These are phyloP conservation scores for Marasmius tenuissimus DNA, from an alignment of 1,284 basidiomycete genomes.

Conservation along the genomic window DNA sequence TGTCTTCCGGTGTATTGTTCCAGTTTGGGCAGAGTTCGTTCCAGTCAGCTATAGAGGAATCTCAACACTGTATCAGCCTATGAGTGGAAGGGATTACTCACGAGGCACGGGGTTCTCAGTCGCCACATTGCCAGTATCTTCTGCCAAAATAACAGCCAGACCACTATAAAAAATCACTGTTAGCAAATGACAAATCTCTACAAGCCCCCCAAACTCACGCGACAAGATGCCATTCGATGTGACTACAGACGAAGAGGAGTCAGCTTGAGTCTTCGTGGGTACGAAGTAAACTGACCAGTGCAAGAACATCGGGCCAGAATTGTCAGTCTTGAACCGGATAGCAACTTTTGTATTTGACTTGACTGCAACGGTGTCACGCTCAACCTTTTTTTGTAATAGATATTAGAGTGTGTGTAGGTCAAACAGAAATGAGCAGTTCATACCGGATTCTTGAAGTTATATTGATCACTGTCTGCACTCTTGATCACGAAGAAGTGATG, in stretches of 20 bases:
- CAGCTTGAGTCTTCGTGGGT: background rate
- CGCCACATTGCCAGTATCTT: constrained; percentile 26
- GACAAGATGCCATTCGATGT: constrained; percentile 31
- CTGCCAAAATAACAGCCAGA: constrained; percentile 41
- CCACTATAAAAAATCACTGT: constrained; percentile 24
- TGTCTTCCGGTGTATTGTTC: background rate
- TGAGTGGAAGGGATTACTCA: constrained; percentile 1
- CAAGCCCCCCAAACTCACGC: constrained; percentile 16
- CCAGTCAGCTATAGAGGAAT: constrained; percentile 17
- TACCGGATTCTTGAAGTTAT: constrained; percentile 32
- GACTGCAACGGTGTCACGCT: constrained; percentile 8
- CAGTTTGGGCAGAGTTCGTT: constrained; percentile 32
- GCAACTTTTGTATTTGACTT: background rate
- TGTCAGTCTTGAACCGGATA: constrained; percentile 13
- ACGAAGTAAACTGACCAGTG: constrained; percentile 10
- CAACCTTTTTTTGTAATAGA: background rate
- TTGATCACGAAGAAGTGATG: constrained; percentile 38
- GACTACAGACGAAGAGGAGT: constrained; percentile 14
- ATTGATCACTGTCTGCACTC: constrained; percentile 4
- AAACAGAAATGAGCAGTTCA: background rate
- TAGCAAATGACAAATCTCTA: background rate
- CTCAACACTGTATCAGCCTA: background rate
- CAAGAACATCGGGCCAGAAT: constrained; percentile 14
- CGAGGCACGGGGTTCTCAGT: constrained; percentile 16
- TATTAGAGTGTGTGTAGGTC: background rate